Base-by-base conservation (phyloP, 2,329 filamentous ascomycete species). In the Penicillium sp. region DNA sequence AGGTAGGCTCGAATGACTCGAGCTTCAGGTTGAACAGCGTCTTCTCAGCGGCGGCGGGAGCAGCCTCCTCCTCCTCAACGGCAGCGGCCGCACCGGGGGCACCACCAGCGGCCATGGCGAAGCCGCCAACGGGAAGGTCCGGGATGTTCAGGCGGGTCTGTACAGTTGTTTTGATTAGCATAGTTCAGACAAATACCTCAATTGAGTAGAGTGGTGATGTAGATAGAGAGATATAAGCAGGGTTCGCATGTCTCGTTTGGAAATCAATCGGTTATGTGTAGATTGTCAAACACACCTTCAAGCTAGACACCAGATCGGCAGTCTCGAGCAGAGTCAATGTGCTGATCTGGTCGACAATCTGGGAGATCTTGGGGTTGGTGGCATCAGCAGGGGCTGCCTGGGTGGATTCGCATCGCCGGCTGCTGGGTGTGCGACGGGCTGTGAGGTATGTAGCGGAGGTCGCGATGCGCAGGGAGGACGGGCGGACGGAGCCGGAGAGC, bases 311-410 rank as follows among this genome's bases (percentile, higher is more conserved):
- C 60, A 99, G 83, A 75, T 97, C 94, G 58, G 95, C 93, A 40
- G 94, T 99, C 85, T 99, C 95, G 71, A 99, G 81, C 58, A 99
- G 84, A 45, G 93, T 99, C 85, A 99, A 89, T 85, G 94, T 88
- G 80, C 93, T 96, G 78, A 99, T 99, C 80, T 99, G 93, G 77
- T 99, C 93, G 72, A 99, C 94, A 73, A 99, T 99, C 59, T 85
- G 86, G 69, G 88, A 79, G 71, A 99, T 96, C 85, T 99, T 99
- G 63, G 94, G 92, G 80, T 90, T 96, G 62, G 81, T 78, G 69
- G 84, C 76, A 57, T 81, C 78, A 55, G 82, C 81, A 57, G 70
- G 61, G 37, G 63, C 72, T 56, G 83, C 86, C 70, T 93, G 89
- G 69, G 91, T 93, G 62, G 91, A 93, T 78, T 94, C 90, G 89